These are phyloP conservation scores for Notholithocarpus densiflorus DNA, from an alignment of 306 rosid species.

Conservation along the genomic window DNA sequence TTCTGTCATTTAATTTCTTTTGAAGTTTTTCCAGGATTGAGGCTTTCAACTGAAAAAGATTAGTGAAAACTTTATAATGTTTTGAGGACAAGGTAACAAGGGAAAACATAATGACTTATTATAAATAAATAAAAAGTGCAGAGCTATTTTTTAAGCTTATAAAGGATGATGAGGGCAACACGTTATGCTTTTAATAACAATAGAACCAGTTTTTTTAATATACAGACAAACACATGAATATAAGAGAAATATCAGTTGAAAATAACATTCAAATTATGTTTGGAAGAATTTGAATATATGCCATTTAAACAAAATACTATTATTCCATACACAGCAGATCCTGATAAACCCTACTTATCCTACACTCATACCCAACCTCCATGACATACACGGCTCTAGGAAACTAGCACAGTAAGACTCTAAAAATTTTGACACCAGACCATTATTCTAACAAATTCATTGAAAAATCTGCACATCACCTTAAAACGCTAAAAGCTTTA, in stretches of 20 bases:
- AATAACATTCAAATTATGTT: not conserved
- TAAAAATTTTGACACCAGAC: not conserved
- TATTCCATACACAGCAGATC: not conserved
- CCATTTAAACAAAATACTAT: not conserved
- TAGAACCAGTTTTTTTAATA: too few relatives aligned
- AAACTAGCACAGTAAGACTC: not conserved
- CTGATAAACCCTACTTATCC: not conserved
- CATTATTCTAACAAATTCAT: not conserved
- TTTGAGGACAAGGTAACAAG: not conserved
- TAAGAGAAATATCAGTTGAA: too few relatives aligned
- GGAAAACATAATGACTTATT: not conserved
- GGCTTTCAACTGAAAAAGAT: conserved; percentile 1
- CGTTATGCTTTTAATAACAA: not conserved
- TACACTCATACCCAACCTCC: not conserved
- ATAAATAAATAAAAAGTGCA: not conserved
- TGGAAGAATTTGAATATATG: not conserved
- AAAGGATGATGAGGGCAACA: not conserved
- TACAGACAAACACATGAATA: too few relatives aligned
- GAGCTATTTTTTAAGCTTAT: not conserved
- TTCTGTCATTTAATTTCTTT: conserved; percentile 3
- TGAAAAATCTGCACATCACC: too few relatives aligned
- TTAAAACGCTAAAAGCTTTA: too few relatives aligned
- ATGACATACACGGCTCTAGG: not conserved
- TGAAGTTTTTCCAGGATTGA: conserved; percentile 7
- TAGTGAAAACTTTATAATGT: not conserved